Base-by-base conservation (phyloP, 23 red algal species). In the Cyanidiococcus yangmingshanensis region DNA sequence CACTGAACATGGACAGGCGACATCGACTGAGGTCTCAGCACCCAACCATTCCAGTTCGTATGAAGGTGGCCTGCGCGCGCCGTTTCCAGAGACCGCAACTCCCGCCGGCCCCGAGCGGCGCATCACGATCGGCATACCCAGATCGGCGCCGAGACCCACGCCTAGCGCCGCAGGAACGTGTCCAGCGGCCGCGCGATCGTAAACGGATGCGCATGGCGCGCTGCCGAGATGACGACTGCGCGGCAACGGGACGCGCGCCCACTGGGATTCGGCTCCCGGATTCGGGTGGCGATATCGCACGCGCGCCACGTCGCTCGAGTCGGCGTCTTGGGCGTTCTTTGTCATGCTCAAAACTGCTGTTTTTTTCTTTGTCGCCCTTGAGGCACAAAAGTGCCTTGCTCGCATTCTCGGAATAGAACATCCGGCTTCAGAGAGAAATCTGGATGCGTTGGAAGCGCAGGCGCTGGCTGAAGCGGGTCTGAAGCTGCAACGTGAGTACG, bases 381-480 rank as follows among this genome's bases (percentile, higher is more conserved):
- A 71, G 63, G 63, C 63, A 29, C 63, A 71, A 71, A 71, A 71
- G 63, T 71, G 63, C 32, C 27, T 71, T 7, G 15, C n/a, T 25
- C 63, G 63, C n/a, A 12, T 71, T 7, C 63, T 71, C 16, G n/a
- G 63, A 3, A 71, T 30, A 7, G 16, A 29, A 71, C 63, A 7
- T 3, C 63, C 63, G 63, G 63, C 7, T 2, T 12, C 12, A 27
- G 63, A 71, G 63, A 2, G n/a, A 29, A 7, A 35, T 35, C 32
- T 71, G 7, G 63, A 71, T 29, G 63, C 63, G 3, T 30, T 71
- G 63, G 63, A 71, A 29, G n/a, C 3, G 7, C 3, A 25, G 27
- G 63, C 32, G 63, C 32, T 71, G 12, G n/a, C 32, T 7, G 63
- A 71, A 35, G 63, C 27, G 63, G 63, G 63, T 2, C n/a, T 71